phyloP scores from a whole-genome alignment of 441 rosid genomes.

The Erodium moschatum region DNA sequence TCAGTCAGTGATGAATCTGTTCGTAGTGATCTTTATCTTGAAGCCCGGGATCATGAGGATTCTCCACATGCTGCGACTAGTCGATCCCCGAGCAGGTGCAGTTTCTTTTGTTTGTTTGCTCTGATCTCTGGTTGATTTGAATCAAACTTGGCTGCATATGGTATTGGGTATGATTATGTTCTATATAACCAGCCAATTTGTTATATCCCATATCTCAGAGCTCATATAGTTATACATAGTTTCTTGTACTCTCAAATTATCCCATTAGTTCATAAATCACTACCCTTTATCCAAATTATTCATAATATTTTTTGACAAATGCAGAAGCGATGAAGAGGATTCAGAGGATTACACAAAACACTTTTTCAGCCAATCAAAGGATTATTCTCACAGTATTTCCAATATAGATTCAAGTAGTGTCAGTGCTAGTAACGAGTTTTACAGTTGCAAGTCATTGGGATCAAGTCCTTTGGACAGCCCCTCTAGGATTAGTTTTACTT shows the following conservation, averaged over 20 bases:
- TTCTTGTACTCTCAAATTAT: background rate
- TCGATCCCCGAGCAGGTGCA: conserved; percentile 59
- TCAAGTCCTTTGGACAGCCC: conserved; percentile 90
- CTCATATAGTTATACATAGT: background rate
- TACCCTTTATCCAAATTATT: background rate
- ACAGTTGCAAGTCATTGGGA: conserved; percentile 57
- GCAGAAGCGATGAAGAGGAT: conserved; percentile 77
- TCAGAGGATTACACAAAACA: conserved; percentile 33
- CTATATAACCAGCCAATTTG: background rate
- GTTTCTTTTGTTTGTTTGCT: background rate
- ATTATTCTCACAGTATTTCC: conserved; percentile 48
- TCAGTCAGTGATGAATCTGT: conserved; percentile 21
- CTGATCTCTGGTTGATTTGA: background rate
- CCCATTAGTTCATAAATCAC: background rate
- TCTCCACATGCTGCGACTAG: conserved; percentile 29
- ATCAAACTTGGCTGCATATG: background rate
- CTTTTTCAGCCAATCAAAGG: conserved; percentile 53
- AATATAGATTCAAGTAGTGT: conserved; percentile 76
- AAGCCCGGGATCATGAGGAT: conserved; percentile 42
- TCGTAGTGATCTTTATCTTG: conserved; percentile 40
- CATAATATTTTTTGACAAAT: conserved; percentile 18
- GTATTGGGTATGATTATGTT: background rate
- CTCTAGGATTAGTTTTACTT: conserved; percentile 75
- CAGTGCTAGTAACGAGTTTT: conserved; percentile 68
- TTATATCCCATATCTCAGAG: background rate